Conservation (phyloP, 2,329 filamentous ascomycete genomes). For the Diplodia seriata region DNA sequence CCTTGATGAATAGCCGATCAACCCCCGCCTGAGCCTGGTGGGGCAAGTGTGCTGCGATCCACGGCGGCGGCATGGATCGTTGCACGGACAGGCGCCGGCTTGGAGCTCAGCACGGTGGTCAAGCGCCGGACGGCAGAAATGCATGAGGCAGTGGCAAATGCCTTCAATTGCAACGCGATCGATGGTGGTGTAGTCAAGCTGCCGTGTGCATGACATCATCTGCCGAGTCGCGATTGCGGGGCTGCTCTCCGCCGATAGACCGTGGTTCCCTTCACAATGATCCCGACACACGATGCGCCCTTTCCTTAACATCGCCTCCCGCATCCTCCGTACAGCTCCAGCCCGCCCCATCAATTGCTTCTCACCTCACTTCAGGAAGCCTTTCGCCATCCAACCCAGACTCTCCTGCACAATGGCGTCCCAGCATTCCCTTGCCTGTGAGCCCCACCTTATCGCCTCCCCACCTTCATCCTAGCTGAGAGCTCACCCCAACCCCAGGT, state of each 20-base stretch:
- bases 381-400: background rate
- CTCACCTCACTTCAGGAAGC: constrained; percentile 1
- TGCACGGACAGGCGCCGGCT: background rate
- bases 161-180: background rate
- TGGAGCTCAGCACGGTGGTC: background rate
- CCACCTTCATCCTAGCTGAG: background rate
- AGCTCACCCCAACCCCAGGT: constrained; percentile 39
- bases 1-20: too few species aligned
- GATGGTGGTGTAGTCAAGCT: background rate
- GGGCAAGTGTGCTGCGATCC: background rate
- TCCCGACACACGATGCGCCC: constrained; percentile 10
- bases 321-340: constrained; percentile 22
- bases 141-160: background rate
- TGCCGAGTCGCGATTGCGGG: constrained; percentile 11
- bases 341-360: background rate
- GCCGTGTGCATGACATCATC: constrained; percentile 24
- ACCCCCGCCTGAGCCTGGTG: too few species aligned
- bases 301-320: constrained; percentile 5
- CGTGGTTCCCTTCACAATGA: background rate
- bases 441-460: constrained; percentile 18
- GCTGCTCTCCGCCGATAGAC: background rate
- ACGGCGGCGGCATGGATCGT: background rate
- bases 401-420: constrained; percentile 30
- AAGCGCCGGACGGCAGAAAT: background rate
- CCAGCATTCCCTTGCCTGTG: constrained; percentile 32